Evolutionary conservation across 805 yeast species (phyloP).

Genomic region (Nakazawaea populi): DNA sequence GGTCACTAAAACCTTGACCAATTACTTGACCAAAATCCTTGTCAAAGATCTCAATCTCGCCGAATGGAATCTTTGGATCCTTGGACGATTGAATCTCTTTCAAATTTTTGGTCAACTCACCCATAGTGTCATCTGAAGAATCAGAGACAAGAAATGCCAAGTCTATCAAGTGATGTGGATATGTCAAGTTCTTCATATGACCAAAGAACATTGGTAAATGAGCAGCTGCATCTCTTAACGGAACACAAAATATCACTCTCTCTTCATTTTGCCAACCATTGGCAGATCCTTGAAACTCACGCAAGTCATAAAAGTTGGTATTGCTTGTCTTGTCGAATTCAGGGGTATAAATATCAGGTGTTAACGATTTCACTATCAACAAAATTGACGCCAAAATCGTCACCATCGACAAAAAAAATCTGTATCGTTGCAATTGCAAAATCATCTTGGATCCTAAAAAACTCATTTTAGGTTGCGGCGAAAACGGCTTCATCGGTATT

Average conservation of each 20-base stretch:
- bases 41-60: slow-evolving; percentile 80
- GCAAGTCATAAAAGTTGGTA: slow-evolving; percentile 32
- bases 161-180: slow-evolving; percentile 52
- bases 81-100: slow-evolving; percentile 59
- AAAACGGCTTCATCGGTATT: slow-evolving; percentile 1
- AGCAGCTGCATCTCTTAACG: slow-evolving; percentile 53
- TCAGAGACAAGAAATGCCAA: slow-evolving; percentile 84
- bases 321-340: slow-evolving; percentile 8
- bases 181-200: slow-evolving; percentile 50
- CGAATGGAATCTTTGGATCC: slow-evolving; percentile 61
- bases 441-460: not conserved
- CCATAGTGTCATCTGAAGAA: slow-evolving; percentile 84
- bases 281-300: slow-evolving; percentile 33
- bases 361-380: slow-evolving; percentile 2
- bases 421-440: not conserved
- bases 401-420: not conserved
- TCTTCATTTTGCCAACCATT: slow-evolving; percentile 52
- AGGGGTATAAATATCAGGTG: slow-evolving; percentile 5
- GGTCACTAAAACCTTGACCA: slow-evolving; percentile 88
- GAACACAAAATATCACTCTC: slow-evolving; percentile 49
- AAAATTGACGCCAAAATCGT: not conserved
- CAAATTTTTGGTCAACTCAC: slow-evolving; percentile 51
- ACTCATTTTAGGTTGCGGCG: not conserved
- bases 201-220: slow-evolving; percentile 58
- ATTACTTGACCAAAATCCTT: slow-evolving; percentile 91